A percentile compares a stretch with the other conserved stretches of the same genome.
Evolutionary conservation across 176 grass and related monocot species (phyloP).

Genomic region (Saccharum spontaneum): DNA sequence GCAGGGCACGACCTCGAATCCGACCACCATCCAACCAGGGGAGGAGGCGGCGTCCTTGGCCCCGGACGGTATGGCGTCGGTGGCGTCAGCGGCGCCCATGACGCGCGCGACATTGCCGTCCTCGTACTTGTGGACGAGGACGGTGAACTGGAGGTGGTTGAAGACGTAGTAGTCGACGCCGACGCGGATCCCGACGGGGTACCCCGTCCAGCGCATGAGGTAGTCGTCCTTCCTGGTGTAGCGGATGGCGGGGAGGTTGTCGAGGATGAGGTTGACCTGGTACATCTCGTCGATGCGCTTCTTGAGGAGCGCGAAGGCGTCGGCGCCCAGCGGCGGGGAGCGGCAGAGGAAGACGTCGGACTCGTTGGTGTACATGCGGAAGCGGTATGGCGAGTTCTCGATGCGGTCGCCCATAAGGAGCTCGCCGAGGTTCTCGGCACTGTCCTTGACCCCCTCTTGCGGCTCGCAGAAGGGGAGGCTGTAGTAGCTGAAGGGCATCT

Average conservation of each 20-base stretch:
- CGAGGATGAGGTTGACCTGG: slow-evolving; percentile 81
- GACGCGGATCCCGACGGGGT: slow-evolving; percentile 64
- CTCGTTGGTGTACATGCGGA: slow-evolving; percentile 69
- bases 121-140: slow-evolving; percentile 79
- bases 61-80: slow-evolving; percentile 31
- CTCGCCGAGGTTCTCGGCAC: slow-evolving; percentile 83
- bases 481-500: slow-evolving; percentile 79
- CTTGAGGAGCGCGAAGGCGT: slow-evolving; percentile 54
- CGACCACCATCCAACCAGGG: slow-evolving; percentile 68
- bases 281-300: slow-evolving; percentile 85
- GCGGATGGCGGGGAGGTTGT: slow-evolving; percentile 80
- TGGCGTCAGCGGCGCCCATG: slow-evolving; percentile 56
- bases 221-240: slow-evolving; percentile 72
- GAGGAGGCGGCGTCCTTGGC: slow-evolving; percentile 30
- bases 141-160: slow-evolving; percentile 81
- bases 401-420: slow-evolving; percentile 88
- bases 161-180: slow-evolving; percentile 69
- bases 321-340: slow-evolving; percentile 35
- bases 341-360: slow-evolving; percentile 66
- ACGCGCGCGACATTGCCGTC: slow-evolving; percentile 58
- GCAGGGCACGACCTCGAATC: slow-evolving; percentile 78
- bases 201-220: slow-evolving; percentile 71
- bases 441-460: slow-evolving; percentile 64
- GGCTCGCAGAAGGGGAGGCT: slow-evolving; percentile 74
- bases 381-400: slow-evolving; percentile 78